Evolutionary conservation across 2,329 filamentous ascomycete genomes (phyloP), one percentile per base, ranked within the genome.

Genomic region (Epichloe sibirici): DNA sequence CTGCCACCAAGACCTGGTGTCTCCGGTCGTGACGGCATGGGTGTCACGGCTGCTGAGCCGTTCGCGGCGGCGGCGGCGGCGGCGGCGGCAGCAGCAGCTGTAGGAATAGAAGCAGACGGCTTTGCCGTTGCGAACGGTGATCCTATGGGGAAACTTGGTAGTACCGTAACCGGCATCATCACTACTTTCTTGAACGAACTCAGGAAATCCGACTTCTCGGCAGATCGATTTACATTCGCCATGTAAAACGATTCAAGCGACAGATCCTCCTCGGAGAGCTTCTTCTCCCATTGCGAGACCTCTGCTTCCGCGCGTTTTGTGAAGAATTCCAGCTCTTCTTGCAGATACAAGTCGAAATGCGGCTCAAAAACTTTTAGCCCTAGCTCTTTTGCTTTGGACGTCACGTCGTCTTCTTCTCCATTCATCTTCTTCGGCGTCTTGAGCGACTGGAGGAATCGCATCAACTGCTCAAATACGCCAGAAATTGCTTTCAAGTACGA

Each of bases 171-270:
- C 2, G 93, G 93, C 83, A 95, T 94, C 90, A 98, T 96, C 58
- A 98, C 88, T 8, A 98, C 93, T 68, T 97, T 97, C 65, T 90
- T 96, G 75, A 98, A 98, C 0, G 90, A 95, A 45, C 85, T 93
- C 56, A 98, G 66, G 62, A 98, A 98, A 65, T 98, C 93, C 59
- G 90, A 88, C 71, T 98, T 98, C 57, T 94, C 93, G 1, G 90
- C 93, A 65, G 95, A 90, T 28, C 93, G 81, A 64, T 91, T 96
- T 63, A 97, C 82, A 65, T 90, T 96, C 25, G 86, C 86, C 91
- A 97, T 96, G 71, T 90, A 93, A 64, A 94, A 95, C 0, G 88
- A 93, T 69, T 98, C 93, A 0, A 88, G 84, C 2, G 85, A 87
- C 15, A 88, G 90, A 59, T 95, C 90, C 69, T 96, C 88, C 61